Conservation (phyloP, 2,329 filamentous ascomycete species). For the Mariannaea elegans region DNA sequence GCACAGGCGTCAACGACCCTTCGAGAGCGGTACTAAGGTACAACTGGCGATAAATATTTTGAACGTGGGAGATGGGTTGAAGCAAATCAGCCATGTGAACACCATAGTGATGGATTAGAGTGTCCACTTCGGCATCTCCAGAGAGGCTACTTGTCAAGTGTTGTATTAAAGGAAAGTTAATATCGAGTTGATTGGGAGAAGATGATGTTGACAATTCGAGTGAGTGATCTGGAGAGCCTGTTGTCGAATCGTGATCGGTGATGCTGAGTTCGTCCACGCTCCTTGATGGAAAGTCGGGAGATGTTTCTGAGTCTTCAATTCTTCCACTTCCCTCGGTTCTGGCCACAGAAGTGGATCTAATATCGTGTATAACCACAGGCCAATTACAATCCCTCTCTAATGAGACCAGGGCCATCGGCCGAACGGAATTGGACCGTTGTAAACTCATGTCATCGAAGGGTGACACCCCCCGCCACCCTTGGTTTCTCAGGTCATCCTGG, state of each 20-base stretch:
- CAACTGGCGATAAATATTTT: conserved; percentile 21
- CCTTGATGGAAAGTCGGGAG: not conserved
- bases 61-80: conserved; percentile 16
- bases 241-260: not conserved
- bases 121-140: conserved; percentile 7
- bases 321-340: not conserved
- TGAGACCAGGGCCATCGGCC: no score
- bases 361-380: not conserved
- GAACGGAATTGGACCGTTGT: no score
- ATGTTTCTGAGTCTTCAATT: not conserved
- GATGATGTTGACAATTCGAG: not conserved
- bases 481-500: not conserved
- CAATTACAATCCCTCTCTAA: not conserved
- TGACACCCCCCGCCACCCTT: no score
- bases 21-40: conserved; percentile 22
- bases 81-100: conserved; percentile 23
- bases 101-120: conserved; percentile 22
- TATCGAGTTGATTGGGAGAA: not conserved
- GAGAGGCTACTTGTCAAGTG: conserved; percentile 2
- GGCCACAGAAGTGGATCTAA: not conserved
- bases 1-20: not conserved
- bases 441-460: no score
- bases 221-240: not conserved
- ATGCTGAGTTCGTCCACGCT: not conserved
- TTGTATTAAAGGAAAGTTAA: not conserved